phyloP scores from a whole-genome alignment of 768 basidiomycete genomes.

The Suillus lakei region DNA sequence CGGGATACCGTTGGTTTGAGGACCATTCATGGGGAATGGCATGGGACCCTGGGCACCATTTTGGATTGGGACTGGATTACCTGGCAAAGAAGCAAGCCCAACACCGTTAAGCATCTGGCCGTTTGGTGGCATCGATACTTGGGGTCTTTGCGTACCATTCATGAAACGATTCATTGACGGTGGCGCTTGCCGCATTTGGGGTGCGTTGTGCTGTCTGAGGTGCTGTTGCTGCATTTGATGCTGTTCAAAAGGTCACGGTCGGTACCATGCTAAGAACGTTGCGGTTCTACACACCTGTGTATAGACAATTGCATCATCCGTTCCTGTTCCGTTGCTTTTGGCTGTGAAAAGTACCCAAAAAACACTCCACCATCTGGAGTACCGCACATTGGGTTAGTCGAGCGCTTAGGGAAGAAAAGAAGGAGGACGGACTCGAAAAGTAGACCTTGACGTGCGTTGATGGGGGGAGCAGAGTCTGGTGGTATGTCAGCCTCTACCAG shows the following conservation, averaged over 20 bases:
- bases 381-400: conserved; percentile 10
- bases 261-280: conserved; percentile 7
- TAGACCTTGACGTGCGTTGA: conserved; percentile 82
- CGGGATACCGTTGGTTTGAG: conserved; percentile 51
- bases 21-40: conserved; percentile 35
- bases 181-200: conserved; percentile 31
- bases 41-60: conserved; percentile 30
- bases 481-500: conserved; percentile 69
- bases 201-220: conserved; percentile 37
- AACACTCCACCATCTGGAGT: conserved; percentile 82
- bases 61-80: conserved; percentile 31
- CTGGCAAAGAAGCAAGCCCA: conserved; percentile 28
- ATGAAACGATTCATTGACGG: conserved; percentile 33
- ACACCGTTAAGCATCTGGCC: conserved; percentile 36
- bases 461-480: conserved; percentile 68
- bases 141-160: conserved; percentile 38
- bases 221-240: conserved; percentile 41
- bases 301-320: conserved; percentile 77
- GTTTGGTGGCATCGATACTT: conserved; percentile 16
- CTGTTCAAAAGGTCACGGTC: conserved; percentile 25
- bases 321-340: conserved; percentile 66
- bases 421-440: conserved; percentile 70
- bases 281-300: conserved; percentile 56
- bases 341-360: conserved; percentile 88
- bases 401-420: not conserved